Evolutionary conservation across 805 yeast genomes (phyloP).

Genomic region (Babjeviella inositovora): DNA sequence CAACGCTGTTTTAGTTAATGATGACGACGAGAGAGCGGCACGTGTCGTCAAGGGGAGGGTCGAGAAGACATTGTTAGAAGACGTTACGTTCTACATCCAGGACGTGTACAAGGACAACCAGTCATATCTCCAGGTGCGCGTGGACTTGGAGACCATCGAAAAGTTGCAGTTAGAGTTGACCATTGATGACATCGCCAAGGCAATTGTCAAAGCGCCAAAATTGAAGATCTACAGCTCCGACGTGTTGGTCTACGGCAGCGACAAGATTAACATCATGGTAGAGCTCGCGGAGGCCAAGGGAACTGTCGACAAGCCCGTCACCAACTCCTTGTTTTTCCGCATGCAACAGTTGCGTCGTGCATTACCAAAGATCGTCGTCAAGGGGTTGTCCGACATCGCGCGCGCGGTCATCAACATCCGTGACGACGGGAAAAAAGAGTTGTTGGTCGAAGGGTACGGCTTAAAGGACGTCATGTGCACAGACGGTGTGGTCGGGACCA

Average conservation of each 20-base stretch:
- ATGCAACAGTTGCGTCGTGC: slow-evolving; percentile 82
- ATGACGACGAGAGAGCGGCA: slow-evolving; percentile 92
- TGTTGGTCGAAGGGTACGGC: slow-evolving; percentile 96
- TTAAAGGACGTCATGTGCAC: slow-evolving; percentile 92
- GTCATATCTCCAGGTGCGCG: slow-evolving; percentile 66
- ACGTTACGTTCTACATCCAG: slow-evolving; percentile 79
- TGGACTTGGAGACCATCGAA: slow-evolving; percentile 76
- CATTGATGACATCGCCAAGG: slow-evolving; percentile 72
- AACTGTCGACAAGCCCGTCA: slow-evolving; percentile 17
- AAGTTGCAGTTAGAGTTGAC: slow-evolving; percentile 79
- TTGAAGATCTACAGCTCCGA: slow-evolving; percentile 66
- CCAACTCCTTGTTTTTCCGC: slow-evolving; percentile 56
- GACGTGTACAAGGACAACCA: slow-evolving; percentile 77
- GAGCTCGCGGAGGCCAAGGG: slow-evolving; percentile 18
- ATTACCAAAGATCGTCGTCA: slow-evolving; percentile 77
- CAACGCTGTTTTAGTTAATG: slow-evolving; percentile 84
- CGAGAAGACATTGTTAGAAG: slow-evolving; percentile 79
- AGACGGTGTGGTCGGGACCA: slow-evolving; percentile 85
- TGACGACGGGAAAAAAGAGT: slow-evolving; percentile 75
- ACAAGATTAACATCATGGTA: slow-evolving; percentile 52
- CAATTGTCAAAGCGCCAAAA: slow-evolving; percentile 75
- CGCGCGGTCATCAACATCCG: slow-evolving; percentile 93
- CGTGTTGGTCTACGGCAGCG: slow-evolving; percentile 49
- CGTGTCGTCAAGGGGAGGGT: slow-evolving; percentile 96
- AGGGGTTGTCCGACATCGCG: slow-evolving; percentile 81